Conservation (phyloP, 495 filamentous ascomycete species). For the Xylona heveae region DNA sequence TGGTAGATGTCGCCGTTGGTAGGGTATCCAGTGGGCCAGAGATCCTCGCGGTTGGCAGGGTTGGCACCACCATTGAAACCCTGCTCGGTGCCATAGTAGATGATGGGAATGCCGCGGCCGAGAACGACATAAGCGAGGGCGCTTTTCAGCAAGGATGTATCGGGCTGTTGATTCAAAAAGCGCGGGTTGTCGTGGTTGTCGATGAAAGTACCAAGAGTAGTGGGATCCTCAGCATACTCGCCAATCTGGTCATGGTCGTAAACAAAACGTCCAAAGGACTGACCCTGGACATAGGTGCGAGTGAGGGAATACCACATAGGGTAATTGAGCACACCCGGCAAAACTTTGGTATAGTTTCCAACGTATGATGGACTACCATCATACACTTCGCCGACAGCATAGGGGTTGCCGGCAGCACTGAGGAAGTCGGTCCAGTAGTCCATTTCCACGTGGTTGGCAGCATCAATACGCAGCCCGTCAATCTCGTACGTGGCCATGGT, state of each 20-base stretch:
- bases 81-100: conserved; percentile 12
- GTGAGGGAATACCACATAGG: conserved; percentile 25
- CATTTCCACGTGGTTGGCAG: conserved; percentile 47
- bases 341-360: conserved; percentile 41
- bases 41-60: not conserved
- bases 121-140: too few relatives aligned
- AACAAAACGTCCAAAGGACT: too few relatives aligned
- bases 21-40: not conserved
- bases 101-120: conserved; percentile 14
- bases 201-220: conserved; percentile 45
- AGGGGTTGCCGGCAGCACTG: conserved; percentile 44
- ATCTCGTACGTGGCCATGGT: conserved; percentile 50
- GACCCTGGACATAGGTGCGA: too few relatives aligned
- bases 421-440: conserved; percentile 47
- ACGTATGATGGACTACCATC: too few relatives aligned
- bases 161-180: conserved; percentile 33
- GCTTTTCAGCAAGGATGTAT: too few relatives aligned
- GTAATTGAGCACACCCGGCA: conserved; percentile 51
- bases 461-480: conserved; percentile 63
- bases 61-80: conserved; percentile 1
- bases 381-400: conserved; percentile 47
- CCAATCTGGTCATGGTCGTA: conserved; percentile 35
- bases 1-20: not conserved
- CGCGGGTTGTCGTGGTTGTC: conserved; percentile 66
- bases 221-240: conserved; percentile 33